These are phyloP conservation scores for Venturia nashicola DNA, from an alignment of 2,329 filamentous ascomycete species.

Conservation along the genomic window DNA sequence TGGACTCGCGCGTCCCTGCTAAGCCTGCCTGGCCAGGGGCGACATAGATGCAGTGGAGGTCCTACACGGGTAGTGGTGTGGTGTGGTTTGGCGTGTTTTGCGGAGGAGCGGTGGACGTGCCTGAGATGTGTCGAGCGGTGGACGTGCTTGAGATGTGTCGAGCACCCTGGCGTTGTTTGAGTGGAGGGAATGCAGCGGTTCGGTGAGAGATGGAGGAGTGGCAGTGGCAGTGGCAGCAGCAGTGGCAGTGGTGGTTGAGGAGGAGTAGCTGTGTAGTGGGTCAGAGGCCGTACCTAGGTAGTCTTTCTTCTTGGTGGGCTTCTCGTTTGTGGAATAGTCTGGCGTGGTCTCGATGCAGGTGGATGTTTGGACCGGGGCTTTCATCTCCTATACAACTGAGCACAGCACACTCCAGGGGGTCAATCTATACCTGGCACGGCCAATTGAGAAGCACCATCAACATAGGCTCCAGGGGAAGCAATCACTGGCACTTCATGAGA, in stretches of 20 bases:
- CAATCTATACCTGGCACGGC: too few relatives aligned
- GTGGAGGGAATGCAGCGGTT: too few relatives aligned
- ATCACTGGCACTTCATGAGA: too few relatives aligned
- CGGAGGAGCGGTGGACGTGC: background rate
- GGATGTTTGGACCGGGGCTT: background rate
- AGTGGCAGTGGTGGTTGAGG: too few relatives aligned
- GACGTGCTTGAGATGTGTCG: background rate
- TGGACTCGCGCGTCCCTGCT: background rate
- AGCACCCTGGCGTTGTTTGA: background rate
- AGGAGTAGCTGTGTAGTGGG: background rate
- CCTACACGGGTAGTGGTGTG: background rate
- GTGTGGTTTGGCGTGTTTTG: background rate
- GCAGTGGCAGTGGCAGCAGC: too few relatives aligned
- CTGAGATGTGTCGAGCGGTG: background rate
- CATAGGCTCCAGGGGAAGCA: too few relatives aligned
- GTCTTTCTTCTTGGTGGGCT: background rate
- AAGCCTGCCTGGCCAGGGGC: background rate
- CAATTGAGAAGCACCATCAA: too few relatives aligned
- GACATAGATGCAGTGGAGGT: background rate
- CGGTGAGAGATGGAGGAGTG: too few relatives aligned
- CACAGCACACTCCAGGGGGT: background rate
- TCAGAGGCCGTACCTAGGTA: background rate
- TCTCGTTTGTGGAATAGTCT: background rate
- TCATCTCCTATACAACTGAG: background rate
- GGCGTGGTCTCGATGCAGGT: background rate